Base-by-base conservation (phyloP, 345 rosid genomes). In the Salix viminalis region DNA sequence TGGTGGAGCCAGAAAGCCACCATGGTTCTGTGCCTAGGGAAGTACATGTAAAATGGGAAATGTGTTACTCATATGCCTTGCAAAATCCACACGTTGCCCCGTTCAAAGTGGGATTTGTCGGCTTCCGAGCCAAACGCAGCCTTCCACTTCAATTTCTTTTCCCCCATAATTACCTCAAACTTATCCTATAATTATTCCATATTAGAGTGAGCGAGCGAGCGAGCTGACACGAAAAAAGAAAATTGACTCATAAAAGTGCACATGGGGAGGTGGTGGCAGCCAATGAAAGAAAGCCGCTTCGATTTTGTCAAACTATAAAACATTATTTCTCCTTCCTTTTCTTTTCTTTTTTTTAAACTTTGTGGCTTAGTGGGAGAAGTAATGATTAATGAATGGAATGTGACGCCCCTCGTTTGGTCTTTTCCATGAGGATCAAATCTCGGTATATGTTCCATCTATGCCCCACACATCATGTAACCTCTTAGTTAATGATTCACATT, bases 391-490 rank as follows among this genome's bases (percentile, higher is more conserved):
- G 75, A 52, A 74, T 75, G 58, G 72, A 79, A 75, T 75, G 75
- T 34, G 77, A 78, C 67, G 77, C 73, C 76, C 77, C 74, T 34
- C 79, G 75, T 46, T 23, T 77, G 83, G 73, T 81, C 77, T 81
- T 86, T 75, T 83, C 87, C 77, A 78, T 69, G 80, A 79, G 83
- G 83, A 83, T 83, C 89, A 76, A 79, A 75, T 66, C 77, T 83
- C 71, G 87, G 86, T 77, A 61, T 70, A 71, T 86, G 92, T 87
- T 86, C 86, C 89, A 81, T 75, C 81, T 69, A 75, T 79, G 81
- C 83, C 86, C 75, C 79, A 81, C 91, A 77, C 75, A 73, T 90
- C 90, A 71, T 14, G 68, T 13, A 6, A 9, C 11, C 44, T 72
- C 72, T 76, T 11, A 41, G 37, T 34, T 34, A 34, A 34, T 34